These are phyloP conservation scores for Yamadazyma buinensis DNA, from an alignment of 1,139 yeast species.

Conservation along the genomic window DNA sequence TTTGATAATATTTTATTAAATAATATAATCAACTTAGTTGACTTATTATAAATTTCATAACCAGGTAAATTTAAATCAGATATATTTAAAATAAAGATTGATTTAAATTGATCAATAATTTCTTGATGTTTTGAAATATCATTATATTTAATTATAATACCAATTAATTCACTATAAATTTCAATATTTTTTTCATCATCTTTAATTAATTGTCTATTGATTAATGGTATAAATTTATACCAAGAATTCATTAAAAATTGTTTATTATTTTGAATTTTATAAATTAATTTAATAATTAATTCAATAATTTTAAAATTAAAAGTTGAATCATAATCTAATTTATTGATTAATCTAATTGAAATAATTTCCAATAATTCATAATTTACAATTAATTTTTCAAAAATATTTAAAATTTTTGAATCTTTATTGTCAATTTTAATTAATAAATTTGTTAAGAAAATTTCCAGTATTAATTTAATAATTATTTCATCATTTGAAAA, in stretches of 20 bases:
- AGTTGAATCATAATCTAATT: conserved; percentile 21
- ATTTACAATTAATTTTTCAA: conserved; percentile 43
- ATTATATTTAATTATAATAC: conserved; percentile 33
- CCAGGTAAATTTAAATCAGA: conserved; percentile 11
- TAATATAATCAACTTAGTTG: conserved; percentile 42
- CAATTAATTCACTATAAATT: conserved; percentile 34
- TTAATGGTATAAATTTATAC: conserved; percentile 35
- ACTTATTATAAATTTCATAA: conserved; percentile 23
- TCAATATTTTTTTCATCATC: conserved; percentile 17
- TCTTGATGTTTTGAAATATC: conserved; percentile 36
- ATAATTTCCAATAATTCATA: conserved; percentile 47
- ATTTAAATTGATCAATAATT: conserved; percentile 30
- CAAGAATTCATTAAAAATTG: conserved; percentile 43
- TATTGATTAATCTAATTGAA: conserved; percentile 45
- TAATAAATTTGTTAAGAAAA: conserved; percentile 59
- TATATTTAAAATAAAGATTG: conserved; percentile 19
- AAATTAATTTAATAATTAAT: conserved; percentile 20
- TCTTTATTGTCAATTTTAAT: conserved; percentile 39
- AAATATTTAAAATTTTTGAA: conserved; percentile 32
- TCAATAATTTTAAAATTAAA: conserved; percentile 19
- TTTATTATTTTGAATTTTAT: conserved; percentile 18
- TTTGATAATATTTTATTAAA: conserved; percentile 50
- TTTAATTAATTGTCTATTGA: conserved; percentile 9
- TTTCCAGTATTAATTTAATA: conserved; percentile 45
- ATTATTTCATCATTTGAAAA: conserved; percentile 25